Percentiles rank a stretch among this genome's conserved stretches.
Conservation (phyloP, 2,329 filamentous ascomycete genomes). For the Ascochyta fabae region DNA sequence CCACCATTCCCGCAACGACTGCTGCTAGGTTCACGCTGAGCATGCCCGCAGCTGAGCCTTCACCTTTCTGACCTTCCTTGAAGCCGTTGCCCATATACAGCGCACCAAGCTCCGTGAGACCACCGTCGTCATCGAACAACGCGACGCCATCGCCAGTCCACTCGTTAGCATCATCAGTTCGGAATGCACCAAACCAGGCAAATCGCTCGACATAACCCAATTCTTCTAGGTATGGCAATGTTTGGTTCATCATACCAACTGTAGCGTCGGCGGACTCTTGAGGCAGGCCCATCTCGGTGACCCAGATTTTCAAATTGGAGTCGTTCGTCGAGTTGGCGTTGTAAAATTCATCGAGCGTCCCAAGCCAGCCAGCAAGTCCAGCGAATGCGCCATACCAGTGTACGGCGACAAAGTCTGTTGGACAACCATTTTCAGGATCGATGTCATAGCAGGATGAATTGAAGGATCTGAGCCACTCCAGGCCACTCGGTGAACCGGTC, state of each 20-base stretch:
- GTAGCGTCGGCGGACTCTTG: conserved; percentile 64
- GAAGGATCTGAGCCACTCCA: conserved; percentile 73
- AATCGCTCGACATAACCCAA: conserved; percentile 55
- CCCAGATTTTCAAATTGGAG: conserved; percentile 63
- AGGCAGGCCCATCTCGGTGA: conserved; percentile 75
- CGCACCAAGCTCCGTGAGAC: conserved; percentile 41
- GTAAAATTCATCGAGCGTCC: conserved; percentile 62
- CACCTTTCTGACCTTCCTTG: conserved; percentile 39
- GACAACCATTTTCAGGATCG: conserved; percentile 52
- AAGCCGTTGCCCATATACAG: conserved; percentile 44
- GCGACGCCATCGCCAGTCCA: conserved; percentile 47
- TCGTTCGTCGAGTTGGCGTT: conserved; percentile 57
- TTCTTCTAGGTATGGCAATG: conserved; percentile 71
- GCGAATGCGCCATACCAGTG: conserved; percentile 71
- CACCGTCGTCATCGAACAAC: conserved; percentile 41
- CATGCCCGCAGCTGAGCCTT: conserved; percentile 18
- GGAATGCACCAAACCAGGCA: conserved; percentile 47
- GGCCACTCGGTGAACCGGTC: conserved; percentile 66
- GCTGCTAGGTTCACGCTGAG: conserved; percentile 9
- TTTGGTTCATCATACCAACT: conserved; percentile 73
- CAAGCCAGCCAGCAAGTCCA: conserved; percentile 70
- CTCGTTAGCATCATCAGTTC: conserved; percentile 41
- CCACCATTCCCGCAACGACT: conserved; percentile 13
- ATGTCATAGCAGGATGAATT: conserved; percentile 62
- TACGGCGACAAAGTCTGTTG: conserved; percentile 58